Base-by-base conservation (phyloP, 306 rosid genomes). In the Styphnolobium japonicum region DNA sequence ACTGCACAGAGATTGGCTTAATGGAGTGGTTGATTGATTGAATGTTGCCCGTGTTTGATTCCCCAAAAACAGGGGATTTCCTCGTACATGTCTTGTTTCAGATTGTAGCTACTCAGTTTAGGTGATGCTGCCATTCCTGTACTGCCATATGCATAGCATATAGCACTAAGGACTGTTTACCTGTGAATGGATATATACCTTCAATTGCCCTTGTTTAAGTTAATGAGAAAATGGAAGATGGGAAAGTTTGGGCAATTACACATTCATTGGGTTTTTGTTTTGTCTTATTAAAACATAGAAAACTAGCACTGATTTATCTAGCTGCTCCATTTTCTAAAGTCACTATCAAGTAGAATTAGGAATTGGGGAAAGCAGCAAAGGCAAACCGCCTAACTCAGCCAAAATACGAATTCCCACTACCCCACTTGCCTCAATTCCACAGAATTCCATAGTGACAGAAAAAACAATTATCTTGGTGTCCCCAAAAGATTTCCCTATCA, bases 11-110 rank as follows among this genome's bases (percentile, higher is more conserved):
- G 65, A 65, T 75, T 69, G 53, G 77, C 51, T 74, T 84, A 90
- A 96, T 92, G 98, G 98, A 90, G 93, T 86, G 76, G 97, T 88
- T 92, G 96, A 76, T 83, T 67, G 60, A 57, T 81, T 79, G 69
- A 66, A 74, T 86, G 92, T 86, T 87, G 85, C 82, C 86, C 92
- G 87, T 87, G 87, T 94, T 92, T 95, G 83, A 78, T 87, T 91
- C 92, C 94, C 84, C 82, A 70, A 85, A 88, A 89, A 91, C 93
- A 81, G 92, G 97, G 83, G 76, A 80, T 80, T 90, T 87, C n/a
- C n/a, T n/a, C n/a, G n/a, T 85, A 65, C 86, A 78, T 92, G 94
- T 90, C 88, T 84, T 86, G 81, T 84, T 82, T 61, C 77, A 68
- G 71, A 67, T 67, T 85, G 77, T 81, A 60, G 77, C 85, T 71